Conservation (phyloP, 495 filamentous ascomycete genomes). For the Peziza echinospora region DNA sequence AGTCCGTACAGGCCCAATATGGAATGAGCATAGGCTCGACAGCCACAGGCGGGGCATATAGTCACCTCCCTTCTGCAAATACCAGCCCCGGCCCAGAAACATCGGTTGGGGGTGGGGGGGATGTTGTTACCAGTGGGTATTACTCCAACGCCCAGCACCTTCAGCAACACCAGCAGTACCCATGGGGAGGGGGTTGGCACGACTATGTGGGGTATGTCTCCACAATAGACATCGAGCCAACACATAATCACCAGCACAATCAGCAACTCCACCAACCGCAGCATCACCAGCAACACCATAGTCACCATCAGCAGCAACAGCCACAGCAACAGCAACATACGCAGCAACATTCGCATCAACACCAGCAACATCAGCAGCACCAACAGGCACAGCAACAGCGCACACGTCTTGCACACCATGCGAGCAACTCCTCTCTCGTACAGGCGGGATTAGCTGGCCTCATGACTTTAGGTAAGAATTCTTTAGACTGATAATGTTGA, state of each 20-base stretch:
- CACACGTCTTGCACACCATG: no score
- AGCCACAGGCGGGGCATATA: not conserved
- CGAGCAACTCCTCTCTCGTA: not conserved
- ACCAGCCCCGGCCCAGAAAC: not conserved
- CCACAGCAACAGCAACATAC: no score
- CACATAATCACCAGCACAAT: no score
- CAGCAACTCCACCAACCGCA: no score
- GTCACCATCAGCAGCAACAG: no score
- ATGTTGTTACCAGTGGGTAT: not conserved
- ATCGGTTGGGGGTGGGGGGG: no score
- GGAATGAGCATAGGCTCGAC: not conserved
- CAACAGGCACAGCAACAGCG: no score
- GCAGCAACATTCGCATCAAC: no score
- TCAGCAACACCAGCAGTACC: not conserved
- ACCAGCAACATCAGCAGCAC: no score
- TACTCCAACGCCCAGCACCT: not conserved
- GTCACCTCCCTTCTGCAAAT: not conserved
- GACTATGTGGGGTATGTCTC: not conserved
- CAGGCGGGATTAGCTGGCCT: not conserved
- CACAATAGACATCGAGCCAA: not conserved
- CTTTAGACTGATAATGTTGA: no score
- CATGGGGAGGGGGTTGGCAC: not conserved
- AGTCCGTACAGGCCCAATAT: no score
- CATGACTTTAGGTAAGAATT: not conserved
- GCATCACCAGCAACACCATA: no score